These are phyloP conservation scores for Nyssa sinensis DNA, from an alignment of 148 eudicot genomes.

Conservation along the genomic window DNA sequence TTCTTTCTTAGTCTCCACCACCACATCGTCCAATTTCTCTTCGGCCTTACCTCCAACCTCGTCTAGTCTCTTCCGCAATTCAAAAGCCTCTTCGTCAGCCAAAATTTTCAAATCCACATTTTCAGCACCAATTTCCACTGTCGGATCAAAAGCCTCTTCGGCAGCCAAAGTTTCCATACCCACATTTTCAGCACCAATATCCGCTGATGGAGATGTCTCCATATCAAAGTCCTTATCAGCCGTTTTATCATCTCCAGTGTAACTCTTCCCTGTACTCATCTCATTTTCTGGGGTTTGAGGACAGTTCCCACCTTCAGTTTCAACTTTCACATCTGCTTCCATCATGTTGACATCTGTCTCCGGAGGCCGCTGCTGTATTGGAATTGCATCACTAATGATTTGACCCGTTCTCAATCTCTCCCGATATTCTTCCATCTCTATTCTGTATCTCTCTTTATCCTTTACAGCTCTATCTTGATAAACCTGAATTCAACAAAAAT, in stretches of 20 bases:
- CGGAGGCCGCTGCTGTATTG: constrained; percentile 57
- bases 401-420: constrained; percentile 46
- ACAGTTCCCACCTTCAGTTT: constrained; percentile 21
- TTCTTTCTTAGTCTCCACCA: constrained; percentile 17
- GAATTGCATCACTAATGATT: constrained; percentile 47
- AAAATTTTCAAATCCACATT: constrained; percentile 5
- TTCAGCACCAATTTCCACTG: constrained; percentile 23
- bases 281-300: constrained; percentile 39
- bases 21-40: constrained; percentile 15
- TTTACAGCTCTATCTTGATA: constrained; percentile 76
- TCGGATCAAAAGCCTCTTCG: constrained; percentile 13
- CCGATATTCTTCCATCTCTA: constrained; percentile 72
- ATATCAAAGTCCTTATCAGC: constrained; percentile 24
- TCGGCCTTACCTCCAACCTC: constrained; percentile 20
- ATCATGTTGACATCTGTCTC: constrained; percentile 24
- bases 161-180: neutral
- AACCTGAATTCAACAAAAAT: constrained; percentile 36
- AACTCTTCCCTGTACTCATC: constrained; percentile 35
- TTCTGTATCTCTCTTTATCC: constrained; percentile 86
- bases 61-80: constrained; percentile 12
- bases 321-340: constrained; percentile 34
- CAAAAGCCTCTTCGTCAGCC: constrained; percentile 8
- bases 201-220: constrained; percentile 27
- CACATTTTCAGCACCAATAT: constrained; percentile 19
- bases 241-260: constrained; percentile 26